These are phyloP conservation scores for Ogataea philodendri DNA, from an alignment of 805 yeast species.

Conservation along the genomic window DNA sequence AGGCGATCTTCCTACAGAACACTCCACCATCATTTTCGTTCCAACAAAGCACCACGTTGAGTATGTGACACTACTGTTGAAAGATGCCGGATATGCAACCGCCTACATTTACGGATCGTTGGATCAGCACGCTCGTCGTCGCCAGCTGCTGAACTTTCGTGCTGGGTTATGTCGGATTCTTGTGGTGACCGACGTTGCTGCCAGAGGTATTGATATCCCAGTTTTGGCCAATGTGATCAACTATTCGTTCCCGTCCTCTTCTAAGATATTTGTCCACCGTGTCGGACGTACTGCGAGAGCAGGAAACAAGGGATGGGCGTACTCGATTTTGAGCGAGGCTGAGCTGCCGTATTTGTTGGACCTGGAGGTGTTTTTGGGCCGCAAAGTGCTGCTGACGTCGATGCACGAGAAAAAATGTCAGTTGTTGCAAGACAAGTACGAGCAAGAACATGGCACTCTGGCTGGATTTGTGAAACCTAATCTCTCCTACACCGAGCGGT, in stretches of 20 bases:
- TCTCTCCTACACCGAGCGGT: constrained; percentile 66
- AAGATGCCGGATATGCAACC: constrained; percentile 75
- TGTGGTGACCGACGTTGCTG: constrained; percentile 98
- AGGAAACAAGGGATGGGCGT: constrained; percentile 97
- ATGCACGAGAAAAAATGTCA: constrained; percentile 65
- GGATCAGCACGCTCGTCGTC: constrained; percentile 92
- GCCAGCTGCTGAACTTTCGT: constrained; percentile 81
- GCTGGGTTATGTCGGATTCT: constrained; percentile 79
- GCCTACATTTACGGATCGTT: constrained; percentile 92
- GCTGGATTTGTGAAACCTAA: constrained; percentile 48
- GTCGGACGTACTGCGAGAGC: constrained; percentile 99
- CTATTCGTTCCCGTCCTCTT: constrained; percentile 84
- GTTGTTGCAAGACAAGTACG: constrained; percentile 46
- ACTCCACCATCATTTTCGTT: constrained; percentile 88
- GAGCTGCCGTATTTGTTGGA: constrained; percentile 91
- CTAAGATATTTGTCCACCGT: constrained; percentile 93
- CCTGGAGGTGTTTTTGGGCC: constrained; percentile 84
- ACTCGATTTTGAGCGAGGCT: constrained; percentile 76
- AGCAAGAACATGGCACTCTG: constrained; percentile 34
- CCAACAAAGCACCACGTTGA: constrained; percentile 99
- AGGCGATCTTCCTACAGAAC: constrained; percentile 76
- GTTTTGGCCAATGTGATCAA: constrained; percentile 92
- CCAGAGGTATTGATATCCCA: constrained; percentile 98
- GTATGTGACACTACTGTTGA: constrained; percentile 69
- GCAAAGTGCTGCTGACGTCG: constrained; percentile 67